A percentile compares a stretch with the other conserved stretches of the same genome.
Evolutionary conservation across 176 grass and related monocot species (phyloP).

Genomic region (Juncus inflexus): DNA sequence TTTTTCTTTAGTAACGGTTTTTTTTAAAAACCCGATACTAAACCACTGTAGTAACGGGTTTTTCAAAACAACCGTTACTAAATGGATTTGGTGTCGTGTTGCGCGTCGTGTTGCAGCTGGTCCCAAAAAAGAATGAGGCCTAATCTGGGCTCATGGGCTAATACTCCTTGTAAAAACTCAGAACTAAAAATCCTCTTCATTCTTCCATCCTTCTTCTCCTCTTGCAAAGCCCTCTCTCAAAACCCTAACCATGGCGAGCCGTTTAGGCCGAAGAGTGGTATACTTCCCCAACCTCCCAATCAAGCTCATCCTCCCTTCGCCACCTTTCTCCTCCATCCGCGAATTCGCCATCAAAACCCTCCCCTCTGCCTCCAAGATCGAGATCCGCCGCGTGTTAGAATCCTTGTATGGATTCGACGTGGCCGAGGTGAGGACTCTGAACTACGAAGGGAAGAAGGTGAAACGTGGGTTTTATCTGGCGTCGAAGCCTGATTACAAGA

Average conservation of each 20-base stretch:
- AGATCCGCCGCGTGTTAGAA: constrained; percentile 88
- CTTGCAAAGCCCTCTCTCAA: neutral
- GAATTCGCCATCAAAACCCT: constrained; percentile 85
- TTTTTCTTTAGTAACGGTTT: too few relatives aligned
- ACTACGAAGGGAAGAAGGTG: constrained; percentile 89
- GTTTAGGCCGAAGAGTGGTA: constrained; percentile 84
- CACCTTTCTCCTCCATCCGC: constrained; percentile 71
- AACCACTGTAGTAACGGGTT: too few relatives aligned
- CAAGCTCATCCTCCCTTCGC: constrained; percentile 74
- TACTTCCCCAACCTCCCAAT: constrained; percentile 88
- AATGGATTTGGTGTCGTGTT: too few relatives aligned
- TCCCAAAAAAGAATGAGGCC: too few relatives aligned
- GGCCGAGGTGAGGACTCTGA: constrained; percentile 83
- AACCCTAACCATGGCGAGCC: constrained; percentile 61
- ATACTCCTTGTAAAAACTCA: neutral
- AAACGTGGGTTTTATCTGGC: constrained; percentile 48
- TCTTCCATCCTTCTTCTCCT: neutral
- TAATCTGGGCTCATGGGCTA: neutral
- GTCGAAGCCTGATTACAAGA: constrained; percentile 93
- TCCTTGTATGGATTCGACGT: constrained; percentile 83
- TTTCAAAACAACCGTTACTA: too few relatives aligned
- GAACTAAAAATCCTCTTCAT: neutral
- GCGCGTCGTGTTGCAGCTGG: neutral
- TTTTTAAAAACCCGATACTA: too few relatives aligned
- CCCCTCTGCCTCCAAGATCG: constrained; percentile 94